Evolutionary conservation across 1,284 basidiomycete species (phyloP).

Genomic region (Apiotrichum gamsii): DNA sequence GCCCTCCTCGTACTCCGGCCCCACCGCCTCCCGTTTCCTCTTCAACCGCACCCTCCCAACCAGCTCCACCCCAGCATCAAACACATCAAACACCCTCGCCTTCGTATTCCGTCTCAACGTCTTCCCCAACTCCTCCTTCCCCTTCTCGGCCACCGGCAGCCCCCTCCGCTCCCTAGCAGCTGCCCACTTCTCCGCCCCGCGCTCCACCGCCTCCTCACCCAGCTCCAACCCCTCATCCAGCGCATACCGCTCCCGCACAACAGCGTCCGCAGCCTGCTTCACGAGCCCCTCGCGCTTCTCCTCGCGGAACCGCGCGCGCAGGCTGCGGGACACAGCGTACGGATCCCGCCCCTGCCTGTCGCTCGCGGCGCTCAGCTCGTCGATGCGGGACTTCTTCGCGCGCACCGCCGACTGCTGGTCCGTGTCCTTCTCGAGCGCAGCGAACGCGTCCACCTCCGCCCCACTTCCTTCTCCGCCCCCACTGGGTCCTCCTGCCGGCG

Average conservation of each 20-base stretch:
- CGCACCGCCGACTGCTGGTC: constrained; percentile 65
- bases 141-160: background rate
- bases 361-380: constrained; percentile 66
- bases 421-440: constrained; percentile 77
- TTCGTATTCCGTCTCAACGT: constrained; percentile 9
- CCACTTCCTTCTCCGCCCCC: too few relatives aligned
- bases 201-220: constrained; percentile 25
- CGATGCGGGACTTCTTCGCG: constrained; percentile 66
- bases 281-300: constrained; percentile 72
- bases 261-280: constrained; percentile 50
- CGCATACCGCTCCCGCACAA: constrained; percentile 64
- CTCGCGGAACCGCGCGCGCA: constrained; percentile 72
- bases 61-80: background rate
- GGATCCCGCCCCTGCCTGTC: constrained; percentile 76
- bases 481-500: too few relatives aligned
- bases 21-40: background rate
- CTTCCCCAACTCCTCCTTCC: background rate
- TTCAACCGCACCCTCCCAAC: background rate
- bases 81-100: constrained; percentile 5
- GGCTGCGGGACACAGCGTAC: constrained; percentile 64
- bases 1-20: background rate
- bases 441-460: constrained; percentile 56
- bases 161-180: constrained; percentile 14
- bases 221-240: constrained; percentile 54
- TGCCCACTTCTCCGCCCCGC: constrained; percentile 23